A percentile compares a stretch with the other conserved stretches of the same genome.
phyloP scores from a whole-genome alignment of 1,284 basidiomycete genomes.

The Cryptococcus jaspeensis region DNA sequence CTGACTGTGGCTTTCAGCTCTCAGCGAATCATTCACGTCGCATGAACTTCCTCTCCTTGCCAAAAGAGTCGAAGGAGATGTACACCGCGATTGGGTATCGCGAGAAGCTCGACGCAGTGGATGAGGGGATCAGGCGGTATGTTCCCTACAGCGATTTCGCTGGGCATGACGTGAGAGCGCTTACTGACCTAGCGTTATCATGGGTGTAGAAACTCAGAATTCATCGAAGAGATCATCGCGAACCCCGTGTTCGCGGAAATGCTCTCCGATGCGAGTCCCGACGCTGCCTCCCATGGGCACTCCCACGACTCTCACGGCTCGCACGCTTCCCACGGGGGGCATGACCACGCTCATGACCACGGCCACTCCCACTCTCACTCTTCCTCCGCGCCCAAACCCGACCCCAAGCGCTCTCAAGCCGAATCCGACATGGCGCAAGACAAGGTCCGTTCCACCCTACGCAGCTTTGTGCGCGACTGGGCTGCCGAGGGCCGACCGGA shows the following conservation, averaged over 20 bases:
- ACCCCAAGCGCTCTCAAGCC: constrained; percentile 4
- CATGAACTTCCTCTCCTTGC: constrained; percentile 46
- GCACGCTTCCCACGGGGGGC: constrained; percentile 18
- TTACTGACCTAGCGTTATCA: not conserved
- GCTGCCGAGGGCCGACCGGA: constrained; percentile 73
- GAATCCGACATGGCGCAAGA: constrained; percentile 52
- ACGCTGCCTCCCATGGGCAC: constrained; percentile 11
- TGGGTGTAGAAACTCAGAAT: constrained; percentile 44
- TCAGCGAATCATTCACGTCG: constrained; percentile 48
- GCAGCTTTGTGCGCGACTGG: constrained; percentile 91
- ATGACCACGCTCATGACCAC: constrained; percentile 12
- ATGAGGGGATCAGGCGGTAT: constrained; percentile 50
- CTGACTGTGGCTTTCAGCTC: constrained; percentile 28
- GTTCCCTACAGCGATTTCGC: not conserved
- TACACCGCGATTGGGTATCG: constrained; percentile 45
- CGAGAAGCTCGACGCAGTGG: constrained; percentile 51
- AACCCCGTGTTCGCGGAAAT: constrained; percentile 49
- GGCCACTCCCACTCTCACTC: constrained; percentile 38
- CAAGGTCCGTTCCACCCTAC: constrained; percentile 81
- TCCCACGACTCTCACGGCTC: constrained; percentile 25
- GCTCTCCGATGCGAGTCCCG: constrained; percentile 16
- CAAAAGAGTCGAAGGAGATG: constrained; percentile 36
- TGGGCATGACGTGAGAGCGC: no score
- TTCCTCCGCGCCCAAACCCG: constrained; percentile 5
- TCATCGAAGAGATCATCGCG: constrained; percentile 49